Percentiles rank a stretch among this genome's conserved stretches.
Conservation (phyloP, 306 rosid genomes). For the Medicago ruthenica region DNA sequence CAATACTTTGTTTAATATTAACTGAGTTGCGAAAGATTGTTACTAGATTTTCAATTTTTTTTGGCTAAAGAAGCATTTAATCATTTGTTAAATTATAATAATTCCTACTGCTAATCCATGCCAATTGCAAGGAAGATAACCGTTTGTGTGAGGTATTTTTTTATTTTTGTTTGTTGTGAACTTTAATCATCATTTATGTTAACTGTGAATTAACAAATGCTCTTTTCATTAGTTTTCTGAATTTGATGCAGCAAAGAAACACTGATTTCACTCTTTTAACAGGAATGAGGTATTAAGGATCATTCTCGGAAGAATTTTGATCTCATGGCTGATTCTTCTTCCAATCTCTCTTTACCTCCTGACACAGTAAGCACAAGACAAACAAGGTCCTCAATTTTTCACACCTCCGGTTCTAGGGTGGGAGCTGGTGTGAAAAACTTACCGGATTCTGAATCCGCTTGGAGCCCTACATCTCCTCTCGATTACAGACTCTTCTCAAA, state of each 20-base stretch:
- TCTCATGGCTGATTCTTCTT: conserved; percentile 76
- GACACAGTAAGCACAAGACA: conserved; percentile 59
- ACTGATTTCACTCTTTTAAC: conserved; percentile 37
- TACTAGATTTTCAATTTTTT: background rate
- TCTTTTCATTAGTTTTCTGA: conserved; percentile 39
- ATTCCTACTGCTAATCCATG: background rate
- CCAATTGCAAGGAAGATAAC: background rate
- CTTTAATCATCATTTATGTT: conserved; percentile 25
- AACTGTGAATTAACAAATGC: conserved; percentile 14
- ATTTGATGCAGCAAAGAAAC: conserved; percentile 52
- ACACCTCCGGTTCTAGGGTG: conserved; percentile 64
- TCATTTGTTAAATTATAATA: background rate
- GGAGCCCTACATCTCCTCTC: conserved; percentile 88
- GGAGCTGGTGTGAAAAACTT: conserved; percentile 62
- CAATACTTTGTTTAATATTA: background rate
- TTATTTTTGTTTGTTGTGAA: background rate
- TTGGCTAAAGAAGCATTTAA: conserved; percentile 19
- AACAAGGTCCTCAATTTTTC: conserved; percentile 63
- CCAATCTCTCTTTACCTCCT: conserved; percentile 53
- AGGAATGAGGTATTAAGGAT: conserved; percentile 47
- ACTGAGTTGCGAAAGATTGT: conserved; percentile 29
- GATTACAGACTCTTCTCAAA: conserved; percentile 70
- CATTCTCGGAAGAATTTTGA: conserved; percentile 41
- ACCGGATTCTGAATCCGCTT: conserved; percentile 63
- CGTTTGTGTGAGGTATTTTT: conserved; percentile 11